Base-by-base conservation (phyloP, 306 rosid species). In the Oemleria cerasiformis region DNA sequence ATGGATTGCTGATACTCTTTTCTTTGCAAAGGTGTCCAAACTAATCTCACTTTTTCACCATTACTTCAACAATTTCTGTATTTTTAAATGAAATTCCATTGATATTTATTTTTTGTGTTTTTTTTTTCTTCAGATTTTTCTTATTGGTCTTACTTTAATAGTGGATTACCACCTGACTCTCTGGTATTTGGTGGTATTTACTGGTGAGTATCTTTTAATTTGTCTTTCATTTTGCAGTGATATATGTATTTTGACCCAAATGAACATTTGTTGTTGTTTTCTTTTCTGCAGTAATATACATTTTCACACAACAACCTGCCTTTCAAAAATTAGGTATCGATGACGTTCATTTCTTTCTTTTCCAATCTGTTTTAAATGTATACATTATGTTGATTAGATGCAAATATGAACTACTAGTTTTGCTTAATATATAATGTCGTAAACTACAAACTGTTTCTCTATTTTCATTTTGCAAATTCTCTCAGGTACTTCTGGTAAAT, bases 111-210 rank as follows among this genome's bases (percentile, higher is more conserved):
- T 58, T 10, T 12, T 44, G 2, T 44, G 10, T 48, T 51, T 63
- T 39, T 44, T 72, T 67, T 60, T 77, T 55, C n/a, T 84, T 63
- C 96, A 94, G 98, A 74, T 87, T 83, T 89, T 90, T 77, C 87
- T 91, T 60, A 72, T 89, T 70, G 85, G 75, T 36, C 84, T 94
- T 58, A 82, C 97, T 81, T 73, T 76, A 50, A 82, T 87, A 38
- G 75, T 94, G 94, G 97, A 94, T 73, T 80, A 87, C 78, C 80
- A 90, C 76, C 76, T 94, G 82, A 88, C 95, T 21, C 55, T 89
- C n/a, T 91, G 95, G 95, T 94, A 89, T 68, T 38, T 85, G 48
- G 78, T 83, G 54, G 82, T 77, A 47, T 89, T 94, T 75, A 64
- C 84, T 79, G 97, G 98, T 91, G 75, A 70, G 88, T 71, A 38